These are phyloP conservation scores for Penicillium verrucosum DNA, from an alignment of 2,329 filamentous ascomycete genomes.

Conservation along the genomic window DNA sequence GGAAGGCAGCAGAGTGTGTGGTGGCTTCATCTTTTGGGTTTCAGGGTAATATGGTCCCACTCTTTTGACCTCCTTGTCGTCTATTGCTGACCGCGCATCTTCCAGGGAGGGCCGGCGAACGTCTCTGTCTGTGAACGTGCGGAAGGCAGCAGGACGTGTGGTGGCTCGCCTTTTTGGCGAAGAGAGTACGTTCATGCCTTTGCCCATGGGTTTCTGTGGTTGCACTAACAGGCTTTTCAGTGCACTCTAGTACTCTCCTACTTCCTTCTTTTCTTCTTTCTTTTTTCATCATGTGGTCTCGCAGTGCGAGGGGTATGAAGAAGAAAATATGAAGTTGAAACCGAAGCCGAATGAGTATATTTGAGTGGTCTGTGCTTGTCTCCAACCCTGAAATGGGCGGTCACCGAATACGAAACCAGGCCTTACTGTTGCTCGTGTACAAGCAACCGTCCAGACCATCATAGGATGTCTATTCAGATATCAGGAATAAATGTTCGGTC, in stretches of 20 bases:
- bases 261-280: not conserved
- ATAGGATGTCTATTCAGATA: not conserved
- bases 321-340: not conserved
- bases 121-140: not conserved
- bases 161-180: not conserved
- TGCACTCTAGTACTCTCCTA: not conserved
- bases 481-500: not conserved
- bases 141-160: not conserved
- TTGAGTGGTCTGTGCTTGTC: not conserved
- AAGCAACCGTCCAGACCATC: slow-evolving; percentile 4
- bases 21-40: not conserved
- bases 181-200: not conserved
- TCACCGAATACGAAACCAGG: slow-evolving; percentile 12
- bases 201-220: not conserved
- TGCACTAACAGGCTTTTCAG: not conserved
- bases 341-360: not conserved
- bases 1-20: not conserved
- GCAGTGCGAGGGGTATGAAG: slow-evolving; percentile 1
- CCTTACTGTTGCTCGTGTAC: slow-evolving; percentile 15
- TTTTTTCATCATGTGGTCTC: slow-evolving; percentile 2
- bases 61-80: too few species aligned
- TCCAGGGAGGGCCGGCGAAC: not conserved
- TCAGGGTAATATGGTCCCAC: not conserved
- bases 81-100: not conserved
- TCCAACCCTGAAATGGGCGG: not conserved